Conservation (phyloP, 1,284 basidiomycete species). For the Cryptococcus wingfieldii region DNA sequence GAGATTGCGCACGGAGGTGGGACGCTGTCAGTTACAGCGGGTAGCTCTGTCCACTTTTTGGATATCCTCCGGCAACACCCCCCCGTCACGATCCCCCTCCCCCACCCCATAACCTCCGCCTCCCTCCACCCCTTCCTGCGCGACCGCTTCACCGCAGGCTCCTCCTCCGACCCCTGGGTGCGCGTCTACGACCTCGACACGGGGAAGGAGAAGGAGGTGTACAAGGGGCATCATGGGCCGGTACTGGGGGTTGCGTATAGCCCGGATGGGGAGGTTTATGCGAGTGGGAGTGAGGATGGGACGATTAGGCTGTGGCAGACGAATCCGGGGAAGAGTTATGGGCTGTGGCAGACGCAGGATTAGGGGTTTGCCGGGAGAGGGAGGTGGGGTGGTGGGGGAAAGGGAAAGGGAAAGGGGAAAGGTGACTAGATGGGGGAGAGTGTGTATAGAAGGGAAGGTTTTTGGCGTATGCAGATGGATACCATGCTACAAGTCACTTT, state of each 20-base stretch:
- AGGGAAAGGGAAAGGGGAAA: no score
- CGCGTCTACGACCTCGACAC: slow-evolving; percentile 78
- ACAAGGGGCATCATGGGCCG: slow-evolving; percentile 97
- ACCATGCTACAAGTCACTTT: no score
- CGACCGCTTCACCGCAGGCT: slow-evolving; percentile 92
- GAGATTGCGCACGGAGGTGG: slow-evolving; percentile 80
- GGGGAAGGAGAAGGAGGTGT: slow-evolving; percentile 83
- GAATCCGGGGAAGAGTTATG: slow-evolving; percentile 84
- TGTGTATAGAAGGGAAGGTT: no score
- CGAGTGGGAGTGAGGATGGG: slow-evolving; percentile 80
- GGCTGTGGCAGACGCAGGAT: slow-evolving; percentile 69
- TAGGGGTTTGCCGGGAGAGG: slow-evolving; percentile 15
- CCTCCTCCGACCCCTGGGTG: slow-evolving; percentile 89
- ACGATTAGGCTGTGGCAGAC: slow-evolving; percentile 97
- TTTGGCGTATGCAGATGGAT: no score
- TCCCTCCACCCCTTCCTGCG: slow-evolving; percentile 84
- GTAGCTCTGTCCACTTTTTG: slow-evolving; percentile 81
- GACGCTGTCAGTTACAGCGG: slow-evolving; percentile 82
- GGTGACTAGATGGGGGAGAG: no score
- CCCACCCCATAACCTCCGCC: slow-evolving; percentile 82
- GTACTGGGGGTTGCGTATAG: slow-evolving; percentile 91
- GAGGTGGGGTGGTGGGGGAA: no score
- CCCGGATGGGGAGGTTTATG: slow-evolving; percentile 97
- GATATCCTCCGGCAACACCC: slow-evolving; percentile 55
- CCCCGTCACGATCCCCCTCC: slow-evolving; percentile 54